phyloP scores from a whole-genome alignment of 768 basidiomycete species.

The Suillus alpinus region DNA sequence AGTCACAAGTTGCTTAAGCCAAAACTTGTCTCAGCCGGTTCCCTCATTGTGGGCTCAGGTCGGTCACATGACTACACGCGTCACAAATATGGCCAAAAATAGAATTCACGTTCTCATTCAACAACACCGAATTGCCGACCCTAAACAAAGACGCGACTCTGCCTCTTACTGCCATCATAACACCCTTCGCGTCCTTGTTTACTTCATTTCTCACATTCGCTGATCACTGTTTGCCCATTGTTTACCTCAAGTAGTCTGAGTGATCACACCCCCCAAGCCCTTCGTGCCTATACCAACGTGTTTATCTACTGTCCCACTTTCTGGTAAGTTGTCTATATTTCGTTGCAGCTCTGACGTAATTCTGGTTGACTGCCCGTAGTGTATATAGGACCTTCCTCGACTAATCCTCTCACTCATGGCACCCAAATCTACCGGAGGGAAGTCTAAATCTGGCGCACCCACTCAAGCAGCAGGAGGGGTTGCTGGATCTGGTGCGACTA shows the following conservation, averaged over 20 bases:
- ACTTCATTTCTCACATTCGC: conserved; percentile 1
- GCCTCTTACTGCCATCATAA: conserved; percentile 28
- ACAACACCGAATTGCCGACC: conserved; percentile 29
- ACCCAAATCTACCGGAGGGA: conserved; percentile 58
- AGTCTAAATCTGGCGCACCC: conserved; percentile 50
- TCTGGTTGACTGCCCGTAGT: background rate
- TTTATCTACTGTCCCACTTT: background rate
- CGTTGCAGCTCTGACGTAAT: background rate
- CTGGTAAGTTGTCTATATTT: background rate
- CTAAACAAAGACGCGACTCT: conserved; percentile 32
- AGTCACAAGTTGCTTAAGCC: background rate
- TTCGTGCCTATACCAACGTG: background rate
- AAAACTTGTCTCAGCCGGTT: background rate
- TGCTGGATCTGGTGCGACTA: conserved; percentile 27
- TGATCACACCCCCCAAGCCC: background rate
- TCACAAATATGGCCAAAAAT: conserved; percentile 6
- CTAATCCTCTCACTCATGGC: conserved; percentile 32
- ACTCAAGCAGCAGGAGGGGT: conserved; percentile 8
- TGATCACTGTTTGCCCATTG: background rate
- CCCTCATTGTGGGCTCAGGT: background rate
- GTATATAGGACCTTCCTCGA: background rate
- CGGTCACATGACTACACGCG: conserved; percentile 28
- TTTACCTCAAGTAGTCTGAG: background rate
- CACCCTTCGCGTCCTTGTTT: conserved; percentile 5
- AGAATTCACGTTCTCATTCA: conserved; percentile 13